Evolutionary conservation across 441 rosid genomes (phyloP).

Genomic region (Gossypium aridum): DNA sequence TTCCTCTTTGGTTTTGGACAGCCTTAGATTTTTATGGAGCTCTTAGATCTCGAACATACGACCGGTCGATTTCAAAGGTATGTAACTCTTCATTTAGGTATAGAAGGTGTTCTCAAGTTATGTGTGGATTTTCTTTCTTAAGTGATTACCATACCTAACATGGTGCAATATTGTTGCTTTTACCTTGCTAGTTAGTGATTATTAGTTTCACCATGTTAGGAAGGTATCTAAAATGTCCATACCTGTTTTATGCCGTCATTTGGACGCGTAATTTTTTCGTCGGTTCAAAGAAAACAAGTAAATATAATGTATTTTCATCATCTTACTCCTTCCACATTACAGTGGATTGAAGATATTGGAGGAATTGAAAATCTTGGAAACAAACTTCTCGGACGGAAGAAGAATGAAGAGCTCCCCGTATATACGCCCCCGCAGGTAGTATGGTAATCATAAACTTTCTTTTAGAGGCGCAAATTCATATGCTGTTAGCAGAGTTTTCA

Average conservation of each 20-base stretch:
- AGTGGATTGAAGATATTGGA: conserved; percentile 91
- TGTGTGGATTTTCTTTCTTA: too few species aligned
- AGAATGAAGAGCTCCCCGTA: conserved; percentile 52
- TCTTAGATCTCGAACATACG: conserved; percentile 86
- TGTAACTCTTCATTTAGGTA: not conserved
- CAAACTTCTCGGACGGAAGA: conserved; percentile 56
- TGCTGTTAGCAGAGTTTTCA: not conserved
- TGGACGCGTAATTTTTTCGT: not conserved
- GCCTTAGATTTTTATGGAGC: conserved; percentile 97
- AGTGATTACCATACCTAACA: too few species aligned
- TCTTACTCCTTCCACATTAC: conserved; percentile 16
- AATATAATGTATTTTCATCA: not conserved
- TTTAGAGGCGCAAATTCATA: not conserved
- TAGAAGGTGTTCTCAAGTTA: not conserved
- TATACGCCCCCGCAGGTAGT: conserved; percentile 78
- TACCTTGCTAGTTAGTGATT: not conserved
- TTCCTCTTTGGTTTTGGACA: conserved; percentile 22
- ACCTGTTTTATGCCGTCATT: not conserved
- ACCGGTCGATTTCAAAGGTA: conserved; percentile 78
- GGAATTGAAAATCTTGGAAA: conserved; percentile 68
- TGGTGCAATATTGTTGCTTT: not conserved
- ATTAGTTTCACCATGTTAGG: not conserved
- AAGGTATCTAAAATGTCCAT: too few species aligned
- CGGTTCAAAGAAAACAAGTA: not conserved
- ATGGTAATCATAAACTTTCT: not conserved